These are phyloP conservation scores for Orbilia blumenaviensis DNA, from an alignment of 2,329 filamentous ascomycete species.

Conservation along the genomic window DNA sequence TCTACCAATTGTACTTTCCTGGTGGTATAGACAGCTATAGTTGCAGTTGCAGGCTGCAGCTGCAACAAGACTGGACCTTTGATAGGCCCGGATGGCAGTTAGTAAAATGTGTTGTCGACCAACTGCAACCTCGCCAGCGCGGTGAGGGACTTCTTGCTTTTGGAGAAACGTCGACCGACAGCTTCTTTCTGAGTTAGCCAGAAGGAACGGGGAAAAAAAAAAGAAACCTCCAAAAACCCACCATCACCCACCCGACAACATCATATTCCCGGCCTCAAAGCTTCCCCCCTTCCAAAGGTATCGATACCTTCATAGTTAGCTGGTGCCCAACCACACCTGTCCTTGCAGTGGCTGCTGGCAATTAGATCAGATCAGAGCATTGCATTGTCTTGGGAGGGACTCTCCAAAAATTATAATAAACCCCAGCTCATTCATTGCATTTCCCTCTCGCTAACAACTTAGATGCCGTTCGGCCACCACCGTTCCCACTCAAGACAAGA, in stretches of 20 bases:
- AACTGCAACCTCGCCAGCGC: background rate
- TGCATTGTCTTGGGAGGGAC: background rate
- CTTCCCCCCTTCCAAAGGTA: background rate
- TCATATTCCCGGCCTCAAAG: background rate
- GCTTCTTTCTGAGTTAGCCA: background rate
- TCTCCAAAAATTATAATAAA: background rate
- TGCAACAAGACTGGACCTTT: too few relatives aligned
- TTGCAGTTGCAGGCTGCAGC: too few relatives aligned
- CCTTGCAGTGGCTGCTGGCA: too few relatives aligned
- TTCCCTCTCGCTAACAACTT: constrained; percentile 19
- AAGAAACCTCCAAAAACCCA: background rate
- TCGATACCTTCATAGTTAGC: too few relatives aligned
- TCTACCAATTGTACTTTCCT: too few relatives aligned
- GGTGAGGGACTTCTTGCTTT: background rate
- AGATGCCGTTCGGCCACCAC: constrained; percentile 51
- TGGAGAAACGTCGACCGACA: background rate
- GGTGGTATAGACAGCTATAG: too few relatives aligned
- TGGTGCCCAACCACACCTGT: too few relatives aligned
- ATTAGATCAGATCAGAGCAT: too few relatives aligned
- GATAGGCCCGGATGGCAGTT: background rate
- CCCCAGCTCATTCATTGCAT: background rate
- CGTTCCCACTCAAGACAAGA: constrained; percentile 51
- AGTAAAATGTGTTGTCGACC: background rate
- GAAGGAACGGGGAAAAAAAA: too few relatives aligned
- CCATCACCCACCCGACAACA: background rate